Base-by-base conservation (phyloP, 2,329 filamentous ascomycete species). In the Cryphonectria radicalis region DNA sequence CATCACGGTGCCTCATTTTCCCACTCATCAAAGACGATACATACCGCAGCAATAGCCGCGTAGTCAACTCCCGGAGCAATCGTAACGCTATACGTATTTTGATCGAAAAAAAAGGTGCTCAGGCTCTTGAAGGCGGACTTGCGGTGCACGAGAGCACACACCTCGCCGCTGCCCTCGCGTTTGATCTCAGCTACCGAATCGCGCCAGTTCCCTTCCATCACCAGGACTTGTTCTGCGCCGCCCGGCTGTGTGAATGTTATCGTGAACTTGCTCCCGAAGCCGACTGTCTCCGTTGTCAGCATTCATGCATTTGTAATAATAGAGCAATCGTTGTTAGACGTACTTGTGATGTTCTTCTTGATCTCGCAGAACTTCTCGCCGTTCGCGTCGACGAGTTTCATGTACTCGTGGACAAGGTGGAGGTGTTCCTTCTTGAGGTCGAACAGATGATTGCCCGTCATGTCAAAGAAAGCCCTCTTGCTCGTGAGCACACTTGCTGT, bases 11-110 rank as follows among this genome's bases (percentile, higher is more conserved):
- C 32, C 69, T 88, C 84, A 64, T 89, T 87, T 70, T 90, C 87
- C 81, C 86, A 87, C 84, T 92, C 90, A 74, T 93, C 91, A 72
- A 93, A 81, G 72, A 87, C 89, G 67, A 93, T 89, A 77, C 90
- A 92, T 76, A 93, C 82, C 14, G 90, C 91, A 0, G 85, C 88
- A 74, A 93, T 86, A 63, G 93, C 76, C 4, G 89, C 86, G 79
- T 91, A 84, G 76, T 93, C 91, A 8, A 92, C 88, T 22, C 87
- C 87, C 0, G 90, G 89, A 1, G 90, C 90, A 7, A 93, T 84
- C 0, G 84, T 84, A 6, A 93, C 84, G 1, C 84, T 86, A 74
- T 93, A 93, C 4, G 89, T 91, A 80, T 92, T 89, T 80, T 90
- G 85, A 13, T 85, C 87, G 57, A 85, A 86, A 35, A 91, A 77